phyloP scores from a whole-genome alignment of 2,329 filamentous ascomycete genomes.

The Ceratocystis cubensis region DNA sequence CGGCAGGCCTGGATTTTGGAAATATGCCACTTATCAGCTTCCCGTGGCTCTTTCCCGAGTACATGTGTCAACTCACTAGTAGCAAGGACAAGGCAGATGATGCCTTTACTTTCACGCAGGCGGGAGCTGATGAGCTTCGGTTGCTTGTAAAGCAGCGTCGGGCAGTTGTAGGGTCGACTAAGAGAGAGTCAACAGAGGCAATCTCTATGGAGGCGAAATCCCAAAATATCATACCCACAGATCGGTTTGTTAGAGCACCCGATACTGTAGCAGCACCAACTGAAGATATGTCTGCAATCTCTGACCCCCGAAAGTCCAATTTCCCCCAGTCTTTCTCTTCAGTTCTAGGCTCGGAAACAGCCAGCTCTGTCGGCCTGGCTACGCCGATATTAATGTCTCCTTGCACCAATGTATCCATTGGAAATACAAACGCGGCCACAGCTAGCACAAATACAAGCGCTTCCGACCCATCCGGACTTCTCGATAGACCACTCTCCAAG shows the following conservation, averaged over 20 bases:
- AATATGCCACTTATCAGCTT: conserved; percentile 79
- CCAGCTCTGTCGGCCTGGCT: not conserved
- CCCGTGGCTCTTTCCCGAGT: conserved; percentile 74
- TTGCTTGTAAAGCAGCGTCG: not conserved
- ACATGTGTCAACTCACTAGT: conserved; percentile 57
- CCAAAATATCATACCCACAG: no score
- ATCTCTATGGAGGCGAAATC: no score
- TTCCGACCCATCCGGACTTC: not conserved
- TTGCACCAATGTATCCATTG: no score
- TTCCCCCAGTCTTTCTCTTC: no score
- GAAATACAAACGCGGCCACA: no score
- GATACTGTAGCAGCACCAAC: no score
- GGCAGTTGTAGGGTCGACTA: not conserved
- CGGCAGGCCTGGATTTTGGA: no score
- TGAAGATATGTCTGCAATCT: no score
- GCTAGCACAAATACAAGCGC: not conserved
- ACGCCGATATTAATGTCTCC: not conserved
- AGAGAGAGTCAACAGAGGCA: no score
- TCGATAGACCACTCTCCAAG: not conserved
- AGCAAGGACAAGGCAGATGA: conserved; percentile 19
- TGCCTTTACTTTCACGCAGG: conserved; percentile 11
- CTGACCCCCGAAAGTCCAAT: no score
- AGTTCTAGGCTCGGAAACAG: no score
- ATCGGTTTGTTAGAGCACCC: no score
- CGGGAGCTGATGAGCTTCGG: not conserved